Evolutionary conservation across 2,329 filamentous ascomycete species (phyloP).

Genomic region (Calonectria hawksworthii): DNA sequence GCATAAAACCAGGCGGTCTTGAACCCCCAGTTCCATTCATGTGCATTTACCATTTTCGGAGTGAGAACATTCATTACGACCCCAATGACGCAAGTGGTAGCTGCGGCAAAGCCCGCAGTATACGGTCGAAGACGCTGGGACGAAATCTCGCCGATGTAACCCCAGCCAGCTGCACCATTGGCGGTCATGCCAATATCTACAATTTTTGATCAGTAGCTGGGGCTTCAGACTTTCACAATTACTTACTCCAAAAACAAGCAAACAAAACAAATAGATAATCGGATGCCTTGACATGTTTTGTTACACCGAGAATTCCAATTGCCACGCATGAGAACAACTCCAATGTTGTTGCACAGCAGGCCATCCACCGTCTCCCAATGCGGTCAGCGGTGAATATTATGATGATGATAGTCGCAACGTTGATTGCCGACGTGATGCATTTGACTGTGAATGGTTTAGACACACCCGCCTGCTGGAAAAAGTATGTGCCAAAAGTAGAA

Average conservation of each 20-base stretch:
- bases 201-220: background rate
- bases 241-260: conserved; percentile 32
- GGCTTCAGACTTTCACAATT: background rate
- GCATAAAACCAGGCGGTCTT: conserved; percentile 50
- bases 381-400: conserved; percentile 27
- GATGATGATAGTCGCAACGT: conserved; percentile 31
- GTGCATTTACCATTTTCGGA: conserved; percentile 49
- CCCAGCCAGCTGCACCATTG: conserved; percentile 45
- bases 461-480: conserved; percentile 52
- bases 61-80: conserved; percentile 46
- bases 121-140: conserved; percentile 50
- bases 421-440: conserved; percentile 36
- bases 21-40: conserved; percentile 47
- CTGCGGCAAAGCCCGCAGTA: conserved; percentile 48
- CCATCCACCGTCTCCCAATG: conserved; percentile 28
- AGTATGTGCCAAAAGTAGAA: conserved; percentile 65
- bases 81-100: conserved; percentile 40
- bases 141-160: conserved; percentile 52
- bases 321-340: conserved; percentile 21
- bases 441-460: conserved; percentile 40
- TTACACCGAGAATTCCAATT: conserved; percentile 33
- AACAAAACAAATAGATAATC: conserved; percentile 32
- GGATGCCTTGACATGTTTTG: conserved; percentile 11
- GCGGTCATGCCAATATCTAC: conserved; percentile 2
- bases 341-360: conserved; percentile 30